phyloP scores from a whole-genome alignment of 2,329 filamentous ascomycete genomes.

The Phyllosticta citrichinensis region DNA sequence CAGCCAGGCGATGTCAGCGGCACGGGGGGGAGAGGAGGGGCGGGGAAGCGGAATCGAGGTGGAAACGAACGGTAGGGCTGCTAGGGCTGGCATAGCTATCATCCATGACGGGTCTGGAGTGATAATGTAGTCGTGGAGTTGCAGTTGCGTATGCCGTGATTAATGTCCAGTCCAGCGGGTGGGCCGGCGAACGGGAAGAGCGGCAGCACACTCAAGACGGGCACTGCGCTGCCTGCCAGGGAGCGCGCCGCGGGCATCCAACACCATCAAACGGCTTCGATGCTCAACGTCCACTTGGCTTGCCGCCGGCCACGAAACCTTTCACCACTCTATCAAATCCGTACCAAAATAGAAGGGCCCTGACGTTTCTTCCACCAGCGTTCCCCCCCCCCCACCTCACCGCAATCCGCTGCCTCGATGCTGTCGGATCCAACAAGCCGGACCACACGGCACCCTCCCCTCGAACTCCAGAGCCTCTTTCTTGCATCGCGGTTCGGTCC shows the following conservation, averaged over 20 bases:
- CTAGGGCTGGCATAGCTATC: neutral
- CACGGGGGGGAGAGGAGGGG: neutral
- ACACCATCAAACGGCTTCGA: neutral
- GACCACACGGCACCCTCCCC: neutral
- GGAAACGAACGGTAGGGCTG: neutral
- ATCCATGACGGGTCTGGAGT: neutral
- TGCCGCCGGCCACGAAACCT: neutral
- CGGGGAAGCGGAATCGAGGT: neutral
- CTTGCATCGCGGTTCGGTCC: neutral
- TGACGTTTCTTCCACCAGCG: neutral
- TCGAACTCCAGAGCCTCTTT: neutral
- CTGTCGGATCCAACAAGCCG: neutral
- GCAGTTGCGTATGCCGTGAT: neutral
- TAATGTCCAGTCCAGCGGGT: neutral
- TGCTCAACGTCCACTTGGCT: neutral
- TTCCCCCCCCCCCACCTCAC: neutral
- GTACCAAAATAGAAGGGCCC: neutral
- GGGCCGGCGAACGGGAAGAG: neutral
- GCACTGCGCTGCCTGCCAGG: neutral
- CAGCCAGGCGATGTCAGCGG: neutral
- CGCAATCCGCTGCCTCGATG: neutral
- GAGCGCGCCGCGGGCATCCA: neutral
- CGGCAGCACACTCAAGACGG: neutral
- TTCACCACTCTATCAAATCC: neutral
- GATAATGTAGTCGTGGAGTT: neutral